These are phyloP conservation scores for Hemileia vastatrix DNA, from an alignment of 1,284 basidiomycete genomes.

Conservation along the genomic window DNA sequence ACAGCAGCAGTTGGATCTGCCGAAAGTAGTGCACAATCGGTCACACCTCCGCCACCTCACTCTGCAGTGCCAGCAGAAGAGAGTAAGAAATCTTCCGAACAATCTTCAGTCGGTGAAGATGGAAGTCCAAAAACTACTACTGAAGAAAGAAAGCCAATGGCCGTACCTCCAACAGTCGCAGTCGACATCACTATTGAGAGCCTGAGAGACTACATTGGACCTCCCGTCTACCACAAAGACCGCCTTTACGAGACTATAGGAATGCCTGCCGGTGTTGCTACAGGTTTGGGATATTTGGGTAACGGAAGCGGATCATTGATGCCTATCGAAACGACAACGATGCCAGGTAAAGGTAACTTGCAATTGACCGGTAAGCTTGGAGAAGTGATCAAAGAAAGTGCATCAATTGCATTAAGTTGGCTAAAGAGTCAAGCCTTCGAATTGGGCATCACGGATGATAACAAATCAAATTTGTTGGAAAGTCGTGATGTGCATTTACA, in stretches of 20 bases:
- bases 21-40: no score
- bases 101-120: slow-evolving; percentile 46
- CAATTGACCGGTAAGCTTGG: slow-evolving; percentile 49
- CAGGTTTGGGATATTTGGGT: slow-evolving; percentile 77
- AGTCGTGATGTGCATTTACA: slow-evolving; percentile 78
- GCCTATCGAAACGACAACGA: slow-evolving; percentile 46
- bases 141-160: slow-evolving; percentile 65
- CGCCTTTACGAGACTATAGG: slow-evolving; percentile 84
- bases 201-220: slow-evolving; percentile 91
- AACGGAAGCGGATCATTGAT: slow-evolving; percentile 77
- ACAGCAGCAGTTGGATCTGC: slow-evolving; percentile 37
- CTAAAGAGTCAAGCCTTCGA: slow-evolving; percentile 71
- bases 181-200: slow-evolving; percentile 75
- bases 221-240: slow-evolving; percentile 90
- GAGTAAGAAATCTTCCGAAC: slow-evolving; percentile 27
- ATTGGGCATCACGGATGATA: slow-evolving; percentile 60
- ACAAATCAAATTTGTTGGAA: slow-evolving; percentile 63
- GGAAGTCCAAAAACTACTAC: slow-evolving; percentile 60
- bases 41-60: slow-evolving; percentile 28
- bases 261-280: slow-evolving; percentile 50
- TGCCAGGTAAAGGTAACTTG: slow-evolving; percentile 29
- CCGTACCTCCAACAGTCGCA: slow-evolving; percentile 67
- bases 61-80: slow-evolving; percentile 29
- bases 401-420: slow-evolving; percentile 74
- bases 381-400: slow-evolving; percentile 80